Evolutionary conservation across 768 basidiomycete species (phyloP).

Genomic region (Tulasnella sp.): DNA sequence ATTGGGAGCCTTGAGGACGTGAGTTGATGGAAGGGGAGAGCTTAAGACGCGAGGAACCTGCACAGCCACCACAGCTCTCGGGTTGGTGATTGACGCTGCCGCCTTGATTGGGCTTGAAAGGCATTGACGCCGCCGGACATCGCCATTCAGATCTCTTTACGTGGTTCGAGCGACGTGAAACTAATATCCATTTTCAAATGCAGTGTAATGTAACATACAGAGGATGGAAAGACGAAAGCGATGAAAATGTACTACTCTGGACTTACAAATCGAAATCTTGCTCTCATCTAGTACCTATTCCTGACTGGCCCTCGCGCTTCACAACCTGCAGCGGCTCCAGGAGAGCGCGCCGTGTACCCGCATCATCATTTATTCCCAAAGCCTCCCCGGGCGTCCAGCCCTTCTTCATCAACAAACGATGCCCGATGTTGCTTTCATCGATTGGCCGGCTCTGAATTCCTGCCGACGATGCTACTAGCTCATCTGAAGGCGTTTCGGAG

Average conservation of each 20-base stretch:
- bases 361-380: conserved; percentile 23
- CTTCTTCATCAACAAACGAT: conserved; percentile 55
- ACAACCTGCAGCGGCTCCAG: background rate
- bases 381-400: conserved; percentile 63
- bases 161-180: background rate
- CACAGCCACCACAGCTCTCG: background rate
- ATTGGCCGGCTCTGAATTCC: conserved; percentile 26
- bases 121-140: background rate
- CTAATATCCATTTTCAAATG: background rate
- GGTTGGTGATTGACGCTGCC: background rate
- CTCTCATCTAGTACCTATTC: background rate
- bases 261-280: background rate
- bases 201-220: background rate
- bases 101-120: background rate
- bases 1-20: no score
- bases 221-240: background rate
- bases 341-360: background rate
- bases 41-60: background rate
- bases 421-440: conserved; percentile 50
- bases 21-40: background rate
- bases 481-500: background rate
- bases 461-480: background rate
- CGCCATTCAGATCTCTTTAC: background rate
- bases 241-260: no score
- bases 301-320: background rate